Evolutionary conservation across 2,329 filamentous ascomycete species (phyloP), one percentile per base, ranked within the genome.

Genomic region (Sporothrix curviconia): DNA sequence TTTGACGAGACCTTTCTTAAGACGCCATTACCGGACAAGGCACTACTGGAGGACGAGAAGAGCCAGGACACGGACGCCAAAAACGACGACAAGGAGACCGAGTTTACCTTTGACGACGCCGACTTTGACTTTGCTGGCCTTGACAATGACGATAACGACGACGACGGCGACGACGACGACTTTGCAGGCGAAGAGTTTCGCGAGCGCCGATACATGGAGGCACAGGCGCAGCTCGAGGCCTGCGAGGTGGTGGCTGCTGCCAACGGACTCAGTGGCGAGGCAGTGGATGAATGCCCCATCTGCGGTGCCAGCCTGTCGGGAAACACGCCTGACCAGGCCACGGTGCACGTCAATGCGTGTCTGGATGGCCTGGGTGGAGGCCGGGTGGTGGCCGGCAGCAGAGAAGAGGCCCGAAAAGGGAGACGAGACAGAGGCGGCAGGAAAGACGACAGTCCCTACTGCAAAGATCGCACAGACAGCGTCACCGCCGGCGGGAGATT

Each of bases 301-400:
- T 97, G 94, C 69, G 82, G 80, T 64, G 76, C 76, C 1, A 83
- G 72, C 61, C 75, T 96, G 34, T 72, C 69, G 15, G 85, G 83
- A 0, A 69, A 85, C 12, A 81, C 75, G 56, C 68, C 72, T 59
- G 83, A 91, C 67, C 82, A 92, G 64, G 87, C 85, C 9, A 88
- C 87, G 7, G 74, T 86, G 2, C 94, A 99, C 70, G 94, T 99
- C 63, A 99, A 99, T 69, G 84, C 86, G 9, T 99, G 94, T 71
- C 77, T 99, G 2, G 94, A 99, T 68, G 90, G 50, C 3, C n/a
- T 49, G 24, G 19, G 32, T 4, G 17, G 47, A 6, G 44, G n/a
- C 25, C 7, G 37, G 28, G 4, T 7, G 12, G 3, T 1, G 22
- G 17, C 12, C 12, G 28, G 34, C 28, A 28, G 17, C 30, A 44